Conservation (phyloP, 2,329 filamentous ascomycete genomes). For the Monascus ruber region DNA sequence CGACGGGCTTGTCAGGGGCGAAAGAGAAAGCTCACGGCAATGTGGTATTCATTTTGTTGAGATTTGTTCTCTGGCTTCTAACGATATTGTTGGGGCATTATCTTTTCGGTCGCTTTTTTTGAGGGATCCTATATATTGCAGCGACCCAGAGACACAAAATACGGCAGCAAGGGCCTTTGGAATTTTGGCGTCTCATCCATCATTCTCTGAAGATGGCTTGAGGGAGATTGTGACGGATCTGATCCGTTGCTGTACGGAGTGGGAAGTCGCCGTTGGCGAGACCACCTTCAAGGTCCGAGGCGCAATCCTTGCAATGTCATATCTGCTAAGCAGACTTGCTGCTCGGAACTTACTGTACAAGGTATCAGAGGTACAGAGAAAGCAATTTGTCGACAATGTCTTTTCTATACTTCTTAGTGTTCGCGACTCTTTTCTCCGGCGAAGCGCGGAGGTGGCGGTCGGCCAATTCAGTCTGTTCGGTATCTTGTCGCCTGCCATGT, state of each 20-base stretch:
- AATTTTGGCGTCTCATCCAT: conserved; percentile 58
- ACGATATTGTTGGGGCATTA: conserved; percentile 41
- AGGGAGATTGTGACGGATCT: conserved; percentile 35
- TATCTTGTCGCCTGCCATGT: conserved; percentile 32
- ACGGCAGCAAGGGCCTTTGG: conserved; percentile 62
- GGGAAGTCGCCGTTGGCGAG: conserved; percentile 50
- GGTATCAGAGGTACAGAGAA: conserved; percentile 25
- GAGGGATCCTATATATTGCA: conserved; percentile 54
- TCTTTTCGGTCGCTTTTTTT: conserved; percentile 42
- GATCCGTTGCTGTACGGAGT: conserved; percentile 36
- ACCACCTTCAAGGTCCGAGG: conserved; percentile 50
- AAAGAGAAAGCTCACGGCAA: conserved; percentile 30
- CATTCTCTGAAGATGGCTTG: conserved; percentile 30
- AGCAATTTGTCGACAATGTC: conserved; percentile 33
- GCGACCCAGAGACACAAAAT: conserved; percentile 56
- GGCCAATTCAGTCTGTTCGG: conserved; percentile 52
- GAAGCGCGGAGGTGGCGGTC: conserved; percentile 46
- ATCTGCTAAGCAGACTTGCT: conserved; percentile 45
- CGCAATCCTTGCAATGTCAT: conserved; percentile 47
- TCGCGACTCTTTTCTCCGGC: conserved; percentile 46
- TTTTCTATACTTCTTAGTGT: conserved; percentile 43
- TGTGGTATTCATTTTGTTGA: conserved; percentile 42
- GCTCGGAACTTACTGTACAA: conserved; percentile 34
- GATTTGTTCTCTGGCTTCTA: conserved; percentile 44
- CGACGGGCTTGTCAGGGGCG: conserved; percentile 31